Percentiles rank a stretch among this genome's conserved stretches.
Evolutionary conservation across 169 alveolate genomes (phyloP).

Genomic region (Ophryocystis elektroscirrha): DNA sequence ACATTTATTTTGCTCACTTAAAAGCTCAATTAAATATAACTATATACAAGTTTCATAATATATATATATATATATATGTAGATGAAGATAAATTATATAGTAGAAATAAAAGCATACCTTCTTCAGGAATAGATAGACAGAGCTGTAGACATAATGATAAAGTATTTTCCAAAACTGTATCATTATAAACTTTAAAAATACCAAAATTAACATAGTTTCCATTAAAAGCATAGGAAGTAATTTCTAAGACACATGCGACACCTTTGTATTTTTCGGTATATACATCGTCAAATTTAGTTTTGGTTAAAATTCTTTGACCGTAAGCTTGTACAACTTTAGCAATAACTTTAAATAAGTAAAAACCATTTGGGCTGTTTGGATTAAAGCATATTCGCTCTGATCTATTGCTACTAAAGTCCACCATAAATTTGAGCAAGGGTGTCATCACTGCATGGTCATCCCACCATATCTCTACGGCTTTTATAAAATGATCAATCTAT

Average conservation of each 20-base stretch:
- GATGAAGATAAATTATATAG: too few species aligned
- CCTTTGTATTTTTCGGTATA: slow-evolving; percentile 68
- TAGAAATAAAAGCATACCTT: too few species aligned
- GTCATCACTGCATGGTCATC: slow-evolving; percentile 57
- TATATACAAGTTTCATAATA: too few species aligned
- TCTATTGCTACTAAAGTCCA: slow-evolving; percentile 33
- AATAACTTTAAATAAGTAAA: background rate
- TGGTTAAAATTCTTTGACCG: slow-evolving; percentile 28
- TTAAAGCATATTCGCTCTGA: slow-evolving; percentile 66
- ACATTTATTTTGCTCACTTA: too few species aligned
- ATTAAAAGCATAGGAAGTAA: slow-evolving; percentile 57
- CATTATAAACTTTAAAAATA: slow-evolving; percentile 67
- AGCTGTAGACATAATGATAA: background rate
- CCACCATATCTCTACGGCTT: slow-evolving; percentile 61
- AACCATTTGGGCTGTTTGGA: slow-evolving; percentile 70
- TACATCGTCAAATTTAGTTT: slow-evolving; percentile 43
- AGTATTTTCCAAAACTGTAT: slow-evolving; percentile 29
- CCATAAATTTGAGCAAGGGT: slow-evolving; percentile 61
- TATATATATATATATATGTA: too few species aligned
- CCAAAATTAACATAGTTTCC: slow-evolving; percentile 72
- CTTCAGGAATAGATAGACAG: too few species aligned
- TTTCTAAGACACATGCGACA: slow-evolving; percentile 49
- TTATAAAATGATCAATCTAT: slow-evolving; percentile 33
- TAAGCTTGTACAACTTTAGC: background rate
- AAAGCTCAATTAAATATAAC: too few species aligned